Conservation (phyloP, 257 asterid genomes). For the Schizonepeta tenuifolia region DNA sequence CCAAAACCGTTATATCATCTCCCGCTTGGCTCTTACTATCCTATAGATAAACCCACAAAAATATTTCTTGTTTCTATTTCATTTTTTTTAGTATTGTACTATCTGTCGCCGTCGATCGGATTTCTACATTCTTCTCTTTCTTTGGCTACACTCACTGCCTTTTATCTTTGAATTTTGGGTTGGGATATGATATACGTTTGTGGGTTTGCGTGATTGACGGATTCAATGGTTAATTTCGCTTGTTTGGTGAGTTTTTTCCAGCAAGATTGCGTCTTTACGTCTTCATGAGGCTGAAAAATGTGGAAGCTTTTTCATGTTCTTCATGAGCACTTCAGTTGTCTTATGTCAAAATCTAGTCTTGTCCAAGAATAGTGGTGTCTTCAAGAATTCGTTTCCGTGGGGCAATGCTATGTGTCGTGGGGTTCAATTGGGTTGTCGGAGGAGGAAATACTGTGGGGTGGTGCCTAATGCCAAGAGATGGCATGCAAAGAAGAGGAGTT, state of each 20-base stretch:
- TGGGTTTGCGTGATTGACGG: slow-evolving; percentile 43
- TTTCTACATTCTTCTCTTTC: slow-evolving; percentile 28
- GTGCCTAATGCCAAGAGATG: slow-evolving; percentile 72
- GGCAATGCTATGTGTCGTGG: slow-evolving; percentile 36
- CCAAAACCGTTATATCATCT: slow-evolving; percentile 55
- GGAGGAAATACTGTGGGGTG: slow-evolving; percentile 57
- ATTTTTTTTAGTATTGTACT: slow-evolving; percentile 10
- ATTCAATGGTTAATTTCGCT: slow-evolving; percentile 39
- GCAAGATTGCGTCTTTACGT: slow-evolving; percentile 50
- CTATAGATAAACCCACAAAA: slow-evolving; percentile 38
- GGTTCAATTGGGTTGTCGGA: slow-evolving; percentile 43
- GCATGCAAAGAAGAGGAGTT: slow-evolving; percentile 56
- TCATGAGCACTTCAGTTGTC: slow-evolving; percentile 89
- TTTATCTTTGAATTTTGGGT: slow-evolving; percentile 28
- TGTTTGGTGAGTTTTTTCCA: slow-evolving; percentile 33
- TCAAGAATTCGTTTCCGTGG: slow-evolving; percentile 35
- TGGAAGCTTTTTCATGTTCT: slow-evolving; percentile 60
- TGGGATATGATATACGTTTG: slow-evolving; percentile 38
- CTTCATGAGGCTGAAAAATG: slow-evolving; percentile 67
- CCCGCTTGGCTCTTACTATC: slow-evolving; percentile 48
- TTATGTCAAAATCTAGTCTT: slow-evolving; percentile 60
- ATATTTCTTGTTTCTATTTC: slow-evolving; percentile 9
- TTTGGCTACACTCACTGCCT: slow-evolving; percentile 12
- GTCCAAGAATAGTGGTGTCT: slow-evolving; percentile 38
- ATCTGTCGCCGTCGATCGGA: slow-evolving; percentile 22